Percentiles rank a stretch among this genome's conserved stretches.
These are phyloP conservation scores for Epichloe amarillans DNA, from an alignment of 2,329 filamentous ascomycete species.

Conservation along the genomic window DNA sequence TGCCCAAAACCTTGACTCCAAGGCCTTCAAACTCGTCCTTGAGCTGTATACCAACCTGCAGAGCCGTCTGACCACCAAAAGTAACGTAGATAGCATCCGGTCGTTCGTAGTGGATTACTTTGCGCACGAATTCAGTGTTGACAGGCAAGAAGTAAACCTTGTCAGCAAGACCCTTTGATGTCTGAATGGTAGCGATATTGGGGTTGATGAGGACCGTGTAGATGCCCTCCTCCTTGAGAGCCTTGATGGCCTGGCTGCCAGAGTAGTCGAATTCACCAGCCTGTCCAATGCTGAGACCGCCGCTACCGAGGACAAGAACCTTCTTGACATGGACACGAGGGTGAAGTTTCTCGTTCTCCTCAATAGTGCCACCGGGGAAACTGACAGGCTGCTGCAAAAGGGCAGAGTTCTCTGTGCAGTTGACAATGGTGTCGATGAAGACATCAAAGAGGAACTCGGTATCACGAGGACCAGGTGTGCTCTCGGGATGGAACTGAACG, in stretches of 20 bases:
- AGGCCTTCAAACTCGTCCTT: slow-evolving; percentile 92
- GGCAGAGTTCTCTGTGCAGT: slow-evolving; percentile 52
- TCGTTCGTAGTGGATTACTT: slow-evolving; percentile 88
- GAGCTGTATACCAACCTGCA: slow-evolving; percentile 93
- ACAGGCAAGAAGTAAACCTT: slow-evolving; percentile 99
- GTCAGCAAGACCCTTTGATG: slow-evolving; percentile 91
- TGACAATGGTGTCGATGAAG: slow-evolving; percentile 74
- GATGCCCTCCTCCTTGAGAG: slow-evolving; percentile 92
- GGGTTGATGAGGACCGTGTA: slow-evolving; percentile 98
- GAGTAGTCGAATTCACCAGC: slow-evolving; percentile 99
- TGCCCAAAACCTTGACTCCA: slow-evolving; percentile 88
- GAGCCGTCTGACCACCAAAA: slow-evolving; percentile 91
- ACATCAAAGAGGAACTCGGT: slow-evolving; percentile 97
- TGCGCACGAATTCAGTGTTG: slow-evolving; percentile 91
- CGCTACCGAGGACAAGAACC: slow-evolving; percentile 84
- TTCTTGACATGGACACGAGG: slow-evolving; percentile 83
- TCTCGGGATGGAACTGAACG: slow-evolving; percentile 98
- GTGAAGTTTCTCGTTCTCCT: slow-evolving; percentile 63
- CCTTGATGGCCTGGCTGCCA: slow-evolving; percentile 96
- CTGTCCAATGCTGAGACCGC: slow-evolving; percentile 93
- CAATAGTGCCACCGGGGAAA: slow-evolving; percentile 74
- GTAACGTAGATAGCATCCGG: slow-evolving; percentile 97
- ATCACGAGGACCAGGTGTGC: slow-evolving; percentile 85
- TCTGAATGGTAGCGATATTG: slow-evolving; percentile 98
- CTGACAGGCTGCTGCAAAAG: slow-evolving; percentile 60